phyloP scores from a whole-genome alignment of 176 grass and related monocot species.

The Rhipidocladum racemiflorum region DNA sequence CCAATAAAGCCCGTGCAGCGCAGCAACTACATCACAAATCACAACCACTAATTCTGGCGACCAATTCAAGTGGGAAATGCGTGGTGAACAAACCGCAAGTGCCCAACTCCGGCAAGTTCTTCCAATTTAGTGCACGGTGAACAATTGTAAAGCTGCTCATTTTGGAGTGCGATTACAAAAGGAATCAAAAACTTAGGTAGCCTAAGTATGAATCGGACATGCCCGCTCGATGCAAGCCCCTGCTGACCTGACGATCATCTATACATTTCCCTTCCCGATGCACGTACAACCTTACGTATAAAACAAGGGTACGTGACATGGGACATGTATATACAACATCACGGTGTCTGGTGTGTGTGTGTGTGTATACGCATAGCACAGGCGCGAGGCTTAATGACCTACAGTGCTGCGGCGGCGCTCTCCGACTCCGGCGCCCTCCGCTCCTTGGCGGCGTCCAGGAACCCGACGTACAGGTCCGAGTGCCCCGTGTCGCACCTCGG shows the following conservation, averaged over 20 bases:
- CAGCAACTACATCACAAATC: not conserved
- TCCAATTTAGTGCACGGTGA: not conserved
- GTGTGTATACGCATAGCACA: not conserved
- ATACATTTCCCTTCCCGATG: constrained; percentile 10
- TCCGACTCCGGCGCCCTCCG: constrained; percentile 47
- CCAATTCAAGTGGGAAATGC: not conserved
- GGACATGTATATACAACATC: too few species aligned
- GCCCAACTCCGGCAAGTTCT: not conserved
- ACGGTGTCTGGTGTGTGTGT: too few species aligned
- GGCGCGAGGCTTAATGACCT: not conserved
- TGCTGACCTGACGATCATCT: not conserved
- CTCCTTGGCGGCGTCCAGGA: constrained; percentile 37
- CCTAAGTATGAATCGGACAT: not conserved
- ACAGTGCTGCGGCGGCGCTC: constrained; percentile 20
- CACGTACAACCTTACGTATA: constrained; percentile 2
- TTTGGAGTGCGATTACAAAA: not conserved
- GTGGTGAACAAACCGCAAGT: not conserved
- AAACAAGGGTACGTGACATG: constrained; percentile 4
- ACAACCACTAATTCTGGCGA: too few species aligned
- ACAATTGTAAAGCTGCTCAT: not conserved
- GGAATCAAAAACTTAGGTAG: not conserved
- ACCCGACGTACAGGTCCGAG: constrained; percentile 90
- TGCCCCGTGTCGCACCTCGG: constrained; percentile 62
- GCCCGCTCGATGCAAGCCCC: constrained; percentile 5
- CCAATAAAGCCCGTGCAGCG: not conserved